Percentiles rank a stretch among this genome's conserved stretches.
phyloP scores from a whole-genome alignment of 306 rosid genomes.

The Vigna nakashimae region DNA sequence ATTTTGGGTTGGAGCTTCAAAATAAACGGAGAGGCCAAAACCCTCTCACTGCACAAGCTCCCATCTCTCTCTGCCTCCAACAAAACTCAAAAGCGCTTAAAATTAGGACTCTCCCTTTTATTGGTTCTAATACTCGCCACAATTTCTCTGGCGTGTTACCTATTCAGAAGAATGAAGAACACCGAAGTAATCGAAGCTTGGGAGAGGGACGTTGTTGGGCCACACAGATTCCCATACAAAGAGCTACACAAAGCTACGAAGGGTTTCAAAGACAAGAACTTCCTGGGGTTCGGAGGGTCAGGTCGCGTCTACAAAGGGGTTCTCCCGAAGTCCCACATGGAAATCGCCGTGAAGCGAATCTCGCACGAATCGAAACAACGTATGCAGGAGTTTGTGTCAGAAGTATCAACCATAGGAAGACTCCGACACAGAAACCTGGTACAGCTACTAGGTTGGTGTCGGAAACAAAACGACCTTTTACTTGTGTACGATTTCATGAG shows the following conservation, averaged over 20 bases:
- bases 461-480: conserved; percentile 51
- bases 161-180: conserved; percentile 47
- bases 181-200: conserved; percentile 60
- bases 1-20: conserved; percentile 71
- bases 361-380: conserved; percentile 69
- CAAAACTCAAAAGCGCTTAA: conserved; percentile 21
- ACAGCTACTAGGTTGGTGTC: conserved; percentile 71
- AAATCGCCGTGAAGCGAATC: conserved; percentile 63
- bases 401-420: conserved; percentile 63
- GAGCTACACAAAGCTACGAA: conserved; percentile 64
- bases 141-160: conserved; percentile 37
- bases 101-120: conserved; percentile 47
- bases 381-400: conserved; percentile 58
- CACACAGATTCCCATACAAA: conserved; percentile 64
- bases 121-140: conserved; percentile 21
- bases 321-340: conserved; percentile 45
- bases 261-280: conserved; percentile 57
- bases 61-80: conserved; percentile 48
- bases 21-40: conserved; percentile 55
- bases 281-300: conserved; percentile 69
- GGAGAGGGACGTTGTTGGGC: conserved; percentile 70
- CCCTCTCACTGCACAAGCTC: conserved; percentile 49
- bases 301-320: conserved; percentile 69
- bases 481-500: conserved; percentile 67
- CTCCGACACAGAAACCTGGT: conserved; percentile 71